Evolutionary conservation across 148 eudicot species (phyloP).

Genomic region (Amaranthus hypochondriacus): DNA sequence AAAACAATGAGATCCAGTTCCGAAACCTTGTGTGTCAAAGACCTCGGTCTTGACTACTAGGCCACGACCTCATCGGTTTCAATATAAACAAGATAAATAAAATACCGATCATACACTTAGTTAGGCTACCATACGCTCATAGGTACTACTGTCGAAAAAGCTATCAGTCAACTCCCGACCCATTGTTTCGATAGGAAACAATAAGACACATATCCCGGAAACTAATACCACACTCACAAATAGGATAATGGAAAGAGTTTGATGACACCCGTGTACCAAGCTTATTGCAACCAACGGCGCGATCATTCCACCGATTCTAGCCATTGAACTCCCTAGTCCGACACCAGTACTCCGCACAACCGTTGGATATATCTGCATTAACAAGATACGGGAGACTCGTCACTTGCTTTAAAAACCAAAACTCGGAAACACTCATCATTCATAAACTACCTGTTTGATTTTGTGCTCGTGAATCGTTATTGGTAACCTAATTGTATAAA

Average conservation of each 20-base stretch:
- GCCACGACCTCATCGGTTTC: slow-evolving; percentile 5
- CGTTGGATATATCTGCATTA: slow-evolving; percentile 56
- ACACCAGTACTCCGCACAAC: slow-evolving; percentile 66
- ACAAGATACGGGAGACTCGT: not conserved
- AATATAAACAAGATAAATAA: not conserved
- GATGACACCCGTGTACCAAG: slow-evolving; percentile 64
- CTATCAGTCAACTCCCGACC: slow-evolving; percentile 56
- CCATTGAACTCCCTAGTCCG: slow-evolving; percentile 71
- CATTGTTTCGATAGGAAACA: slow-evolving; percentile 68
- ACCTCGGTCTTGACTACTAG: slow-evolving; percentile 6
- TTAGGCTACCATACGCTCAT: slow-evolving; percentile 4
- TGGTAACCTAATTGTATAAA: no score
- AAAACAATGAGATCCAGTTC: not conserved
- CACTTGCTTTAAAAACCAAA: no score
- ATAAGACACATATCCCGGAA: slow-evolving; percentile 51
- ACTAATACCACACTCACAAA: slow-evolving; percentile 52
- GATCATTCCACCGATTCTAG: slow-evolving; percentile 76
- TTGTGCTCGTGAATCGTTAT: no score
- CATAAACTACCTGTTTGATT: no score
- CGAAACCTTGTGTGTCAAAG: not conserved
- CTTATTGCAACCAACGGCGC: slow-evolving; percentile 72
- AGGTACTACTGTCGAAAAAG: slow-evolving; percentile 17
- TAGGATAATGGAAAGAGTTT: slow-evolving; percentile 41
- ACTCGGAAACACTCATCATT: no score
- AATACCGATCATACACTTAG: not conserved